phyloP scores from a whole-genome alignment of 768 basidiomycete species.

The Leccinum obscurum region DNA sequence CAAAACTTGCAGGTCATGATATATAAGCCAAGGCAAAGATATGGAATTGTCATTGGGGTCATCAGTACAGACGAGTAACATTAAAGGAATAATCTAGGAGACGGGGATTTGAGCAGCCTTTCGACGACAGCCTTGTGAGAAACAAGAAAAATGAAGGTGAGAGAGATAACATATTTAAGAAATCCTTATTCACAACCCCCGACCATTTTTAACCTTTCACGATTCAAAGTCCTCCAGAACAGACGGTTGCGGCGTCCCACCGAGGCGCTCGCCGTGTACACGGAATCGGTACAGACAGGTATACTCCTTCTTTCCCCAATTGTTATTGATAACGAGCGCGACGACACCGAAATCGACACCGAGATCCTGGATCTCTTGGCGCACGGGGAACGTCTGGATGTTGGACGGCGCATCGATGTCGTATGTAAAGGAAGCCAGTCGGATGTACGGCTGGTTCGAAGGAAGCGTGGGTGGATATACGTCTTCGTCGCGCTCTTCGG shows the following conservation, averaged over 20 bases:
- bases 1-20: not conserved
- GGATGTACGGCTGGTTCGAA: constrained; percentile 49
- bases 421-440: constrained; percentile 70
- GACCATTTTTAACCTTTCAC: constrained; percentile 5
- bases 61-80: constrained; percentile 25
- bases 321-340: constrained; percentile 73
- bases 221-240: constrained; percentile 21
- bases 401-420: constrained; percentile 51
- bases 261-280: constrained; percentile 66
- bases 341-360: constrained; percentile 86
- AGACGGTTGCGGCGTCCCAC: constrained; percentile 40
- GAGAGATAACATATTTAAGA: not conserved
- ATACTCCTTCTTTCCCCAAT: constrained; percentile 82
- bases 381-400: constrained; percentile 81
- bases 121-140: constrained; percentile 9
- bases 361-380: constrained; percentile 62
- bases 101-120: constrained; percentile 4
- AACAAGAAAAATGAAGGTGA: constrained; percentile 1
- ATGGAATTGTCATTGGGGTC: constrained; percentile 25
- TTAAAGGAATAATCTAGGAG: constrained; percentile 28
- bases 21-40: not conserved
- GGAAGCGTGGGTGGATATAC: constrained; percentile 52
- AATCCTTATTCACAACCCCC: constrained; percentile 15
- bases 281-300: constrained; percentile 90
- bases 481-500: constrained; percentile 33